Percentiles rank a stretch among this genome's conserved stretches.
Conservation (phyloP, 768 basidiomycete genomes). For the Paxillus involutus region DNA sequence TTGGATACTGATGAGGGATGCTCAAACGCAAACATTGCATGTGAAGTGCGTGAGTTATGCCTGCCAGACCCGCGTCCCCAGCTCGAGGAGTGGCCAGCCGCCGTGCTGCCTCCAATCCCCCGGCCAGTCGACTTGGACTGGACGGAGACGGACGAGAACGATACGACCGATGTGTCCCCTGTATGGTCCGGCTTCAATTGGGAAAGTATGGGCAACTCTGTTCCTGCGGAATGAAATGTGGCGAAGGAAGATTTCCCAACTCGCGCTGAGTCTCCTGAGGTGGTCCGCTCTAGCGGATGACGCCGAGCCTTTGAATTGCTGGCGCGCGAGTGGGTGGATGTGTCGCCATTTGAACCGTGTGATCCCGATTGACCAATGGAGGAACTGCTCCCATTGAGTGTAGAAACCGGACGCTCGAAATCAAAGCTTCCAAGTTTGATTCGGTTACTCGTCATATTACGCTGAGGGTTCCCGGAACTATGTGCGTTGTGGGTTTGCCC, state of each 20-base stretch:
- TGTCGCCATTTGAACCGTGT: slow-evolving; percentile 2
- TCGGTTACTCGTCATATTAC: slow-evolving; percentile 38
- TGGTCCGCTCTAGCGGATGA: slow-evolving; percentile 21
- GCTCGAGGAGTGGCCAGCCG: slow-evolving; percentile 49
- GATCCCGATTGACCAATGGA: slow-evolving; percentile 20
- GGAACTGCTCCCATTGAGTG: slow-evolving; percentile 30
- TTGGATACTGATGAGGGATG: slow-evolving; percentile 57
- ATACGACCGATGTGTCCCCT: slow-evolving; percentile 32
- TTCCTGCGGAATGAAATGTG: slow-evolving; percentile 9
- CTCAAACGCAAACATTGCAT: slow-evolving; percentile 68
- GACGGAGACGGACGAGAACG: slow-evolving; percentile 34
- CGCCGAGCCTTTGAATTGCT: slow-evolving; percentile 12
- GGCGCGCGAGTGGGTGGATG: slow-evolving; percentile 1
- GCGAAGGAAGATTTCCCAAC: slow-evolving; percentile 12
- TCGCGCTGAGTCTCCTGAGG: slow-evolving; percentile 26
- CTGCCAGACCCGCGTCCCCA: slow-evolving; percentile 55
- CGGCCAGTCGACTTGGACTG: slow-evolving; percentile 40
- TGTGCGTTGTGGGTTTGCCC: slow-evolving; percentile 8
- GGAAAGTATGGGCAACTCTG: slow-evolving; percentile 19
- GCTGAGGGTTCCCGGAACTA: slow-evolving; percentile 8
- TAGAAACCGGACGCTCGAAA: slow-evolving; percentile 65
- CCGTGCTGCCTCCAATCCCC: slow-evolving; percentile 18
- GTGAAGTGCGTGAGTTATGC: slow-evolving; percentile 40
- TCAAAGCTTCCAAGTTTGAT: slow-evolving; percentile 75
- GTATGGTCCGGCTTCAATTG: slow-evolving; percentile 38